These are phyloP conservation scores for Thermoascus crustaceus DNA, from an alignment of 2,329 filamentous ascomycete genomes.

Conservation along the genomic window DNA sequence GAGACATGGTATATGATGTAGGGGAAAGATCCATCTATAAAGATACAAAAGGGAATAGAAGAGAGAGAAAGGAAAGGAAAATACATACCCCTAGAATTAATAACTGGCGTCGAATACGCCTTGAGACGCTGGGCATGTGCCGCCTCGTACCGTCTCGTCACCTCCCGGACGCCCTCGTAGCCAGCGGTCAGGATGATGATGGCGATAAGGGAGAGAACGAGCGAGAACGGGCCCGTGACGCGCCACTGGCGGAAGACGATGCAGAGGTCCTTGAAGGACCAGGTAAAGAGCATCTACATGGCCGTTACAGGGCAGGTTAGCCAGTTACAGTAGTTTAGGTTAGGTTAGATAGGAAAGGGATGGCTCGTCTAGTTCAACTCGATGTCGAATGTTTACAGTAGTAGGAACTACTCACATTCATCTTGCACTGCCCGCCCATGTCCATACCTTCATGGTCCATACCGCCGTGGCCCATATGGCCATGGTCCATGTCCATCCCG, in stretches of 20 bases:
- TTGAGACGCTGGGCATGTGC: constrained; percentile 43
- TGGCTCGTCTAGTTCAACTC: too few relatives aligned
- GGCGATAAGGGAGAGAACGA: constrained; percentile 73
- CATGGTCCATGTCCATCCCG: constrained; percentile 36
- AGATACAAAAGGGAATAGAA: too few relatives aligned
- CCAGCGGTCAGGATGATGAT: constrained; percentile 79
- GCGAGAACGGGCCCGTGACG: constrained; percentile 62
- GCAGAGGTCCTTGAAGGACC: constrained; percentile 87
- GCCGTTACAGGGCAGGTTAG: constrained; percentile 7
- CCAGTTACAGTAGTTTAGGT: neutral
- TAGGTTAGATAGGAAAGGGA: neutral
- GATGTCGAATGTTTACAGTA: neutral
- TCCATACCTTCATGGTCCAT: constrained; percentile 45
- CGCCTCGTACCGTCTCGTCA: constrained; percentile 67
- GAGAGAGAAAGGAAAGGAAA: neutral
- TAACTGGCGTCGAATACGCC: constrained; percentile 30
- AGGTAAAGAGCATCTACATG: constrained; percentile 90
- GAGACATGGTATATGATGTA: too few relatives aligned
- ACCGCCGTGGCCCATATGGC: constrained; percentile 49
- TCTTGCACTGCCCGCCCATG: constrained; percentile 66
- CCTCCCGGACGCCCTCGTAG: constrained; percentile 79
- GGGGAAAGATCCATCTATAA: too few relatives aligned
- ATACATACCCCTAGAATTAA: constrained; percentile 1
- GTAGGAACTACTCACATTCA: constrained; percentile 60
- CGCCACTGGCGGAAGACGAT: constrained; percentile 93